phyloP scores from a whole-genome alignment of 139 green algal genomes.

The Raphidocelis subcapitata region DNA sequence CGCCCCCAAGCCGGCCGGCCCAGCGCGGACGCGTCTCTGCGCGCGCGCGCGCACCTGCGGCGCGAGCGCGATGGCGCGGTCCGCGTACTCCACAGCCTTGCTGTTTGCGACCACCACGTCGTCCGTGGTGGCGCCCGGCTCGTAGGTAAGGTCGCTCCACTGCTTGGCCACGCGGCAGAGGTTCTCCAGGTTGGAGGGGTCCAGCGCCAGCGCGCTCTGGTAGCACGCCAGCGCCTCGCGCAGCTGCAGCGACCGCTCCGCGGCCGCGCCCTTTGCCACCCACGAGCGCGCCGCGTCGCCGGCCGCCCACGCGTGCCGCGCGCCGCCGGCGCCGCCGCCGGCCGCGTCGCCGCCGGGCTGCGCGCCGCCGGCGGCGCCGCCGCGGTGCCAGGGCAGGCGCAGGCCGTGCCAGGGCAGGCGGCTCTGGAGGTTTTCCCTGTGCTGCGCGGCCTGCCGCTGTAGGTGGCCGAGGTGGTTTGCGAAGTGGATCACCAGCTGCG shows the following conservation, averaged over 20 bases:
- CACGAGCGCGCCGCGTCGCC: neutral
- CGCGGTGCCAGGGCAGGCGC: neutral
- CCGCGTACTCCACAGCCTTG: neutral
- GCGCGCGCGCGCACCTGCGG: neutral
- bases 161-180: neutral
- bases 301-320: neutral
- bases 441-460: too few species aligned
- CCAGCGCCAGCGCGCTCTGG: neutral
- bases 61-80: neutral
- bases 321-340: too few species aligned
- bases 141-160: neutral
- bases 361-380: too few species aligned
- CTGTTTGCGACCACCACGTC: neutral
- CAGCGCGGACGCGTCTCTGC: too few species aligned
- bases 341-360: neutral
- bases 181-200: neutral
- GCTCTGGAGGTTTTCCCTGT: too few species aligned
- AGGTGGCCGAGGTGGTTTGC: constrained; percentile 33
- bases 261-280: neutral
- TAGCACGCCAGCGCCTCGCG: neutral
- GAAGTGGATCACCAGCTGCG: constrained; percentile 37
- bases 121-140: neutral
- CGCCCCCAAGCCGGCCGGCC: too few species aligned
- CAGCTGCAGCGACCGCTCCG: neutral
- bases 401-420: too few species aligned